Conservation (phyloP, 148 eudicot species). For the Pharnaceum exiguum region DNA sequence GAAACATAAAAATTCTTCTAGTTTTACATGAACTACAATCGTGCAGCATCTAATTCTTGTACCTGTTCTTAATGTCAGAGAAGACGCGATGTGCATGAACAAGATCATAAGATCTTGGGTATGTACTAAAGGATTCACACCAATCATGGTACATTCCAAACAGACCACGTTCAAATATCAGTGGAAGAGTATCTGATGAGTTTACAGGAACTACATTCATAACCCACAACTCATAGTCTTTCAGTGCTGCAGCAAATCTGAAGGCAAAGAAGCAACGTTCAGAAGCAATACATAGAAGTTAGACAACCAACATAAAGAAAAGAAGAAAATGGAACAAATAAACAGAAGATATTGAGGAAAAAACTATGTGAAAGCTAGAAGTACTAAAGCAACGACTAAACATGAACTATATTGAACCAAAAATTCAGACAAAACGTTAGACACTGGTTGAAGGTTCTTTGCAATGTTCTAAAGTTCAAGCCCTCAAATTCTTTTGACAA, state of each 20-base stretch:
- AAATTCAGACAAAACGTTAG: too few relatives aligned
- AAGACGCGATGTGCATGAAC: conserved; percentile 95
- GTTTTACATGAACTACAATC: too few relatives aligned
- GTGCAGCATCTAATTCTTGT: not conserved
- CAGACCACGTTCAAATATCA: conserved; percentile 88
- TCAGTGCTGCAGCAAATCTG: conserved; percentile 97
- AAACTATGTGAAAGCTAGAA: too few relatives aligned
- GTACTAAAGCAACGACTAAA: too few relatives aligned
- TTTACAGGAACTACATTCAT: conserved; percentile 93
- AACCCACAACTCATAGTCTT: conserved; percentile 76
- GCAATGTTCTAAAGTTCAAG: too few relatives aligned
- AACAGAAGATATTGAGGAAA: too few relatives aligned
- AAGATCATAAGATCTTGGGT: conserved; percentile 95
- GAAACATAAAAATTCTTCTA: not conserved
- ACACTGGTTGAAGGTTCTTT: too few relatives aligned
- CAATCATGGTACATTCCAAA: conserved; percentile 91
- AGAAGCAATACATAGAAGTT: not conserved
- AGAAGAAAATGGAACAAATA: not conserved
- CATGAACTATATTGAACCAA: too few relatives aligned
- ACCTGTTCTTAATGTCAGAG: conserved; percentile 92
- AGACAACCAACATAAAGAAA: not conserved
- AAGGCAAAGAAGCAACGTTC: conserved; percentile 1
- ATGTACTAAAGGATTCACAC: conserved; percentile 94
- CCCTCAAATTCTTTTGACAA: too few relatives aligned
- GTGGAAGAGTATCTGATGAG: conserved; percentile 92